Evolutionary conservation across 192 early-diverging fungal species (phyloP).

Genomic region (Linnemannia elongata): DNA sequence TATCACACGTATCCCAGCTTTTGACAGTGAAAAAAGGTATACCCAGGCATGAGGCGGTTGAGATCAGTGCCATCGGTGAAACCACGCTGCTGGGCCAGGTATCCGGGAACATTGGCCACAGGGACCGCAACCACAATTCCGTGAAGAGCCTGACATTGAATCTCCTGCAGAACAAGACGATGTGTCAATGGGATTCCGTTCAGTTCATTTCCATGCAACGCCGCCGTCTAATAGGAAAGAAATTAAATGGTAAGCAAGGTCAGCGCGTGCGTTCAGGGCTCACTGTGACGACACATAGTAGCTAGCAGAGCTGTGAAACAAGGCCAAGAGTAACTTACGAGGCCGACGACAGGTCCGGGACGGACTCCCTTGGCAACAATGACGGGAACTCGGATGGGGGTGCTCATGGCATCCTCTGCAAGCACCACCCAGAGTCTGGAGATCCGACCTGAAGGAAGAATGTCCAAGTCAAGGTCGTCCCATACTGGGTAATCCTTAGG

Average conservation of each 20-base stretch:
- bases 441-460: conserved; percentile 67
- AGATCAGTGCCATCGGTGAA: conserved; percentile 92
- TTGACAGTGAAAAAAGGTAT: neutral
- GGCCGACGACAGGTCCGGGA: conserved; percentile 68
- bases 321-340: conserved; percentile 37
- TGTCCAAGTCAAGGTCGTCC: conserved; percentile 64
- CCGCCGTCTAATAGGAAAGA: conserved; percentile 74
- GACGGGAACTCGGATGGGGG: conserved; percentile 76
- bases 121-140: conserved; percentile 92
- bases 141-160: conserved; percentile 77
- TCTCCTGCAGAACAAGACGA: conserved; percentile 80
- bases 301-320: neutral
- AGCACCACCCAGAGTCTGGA: conserved; percentile 74
- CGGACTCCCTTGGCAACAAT: conserved; percentile 82
- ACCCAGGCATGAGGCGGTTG: conserved; percentile 89
- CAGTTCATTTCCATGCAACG: conserved; percentile 92
- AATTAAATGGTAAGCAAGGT: neutral
- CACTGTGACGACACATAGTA: neutral
- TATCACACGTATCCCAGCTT: neutral
- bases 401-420: conserved; percentile 72
- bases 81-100: conserved; percentile 80
- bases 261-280: neutral
- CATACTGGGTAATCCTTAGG: conserved; percentile 63
- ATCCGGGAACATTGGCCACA: conserved; percentile 90
- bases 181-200: conserved; percentile 95